phyloP scores from a whole-genome alignment of 331 rosid species.

The Malus hybrid region DNA sequence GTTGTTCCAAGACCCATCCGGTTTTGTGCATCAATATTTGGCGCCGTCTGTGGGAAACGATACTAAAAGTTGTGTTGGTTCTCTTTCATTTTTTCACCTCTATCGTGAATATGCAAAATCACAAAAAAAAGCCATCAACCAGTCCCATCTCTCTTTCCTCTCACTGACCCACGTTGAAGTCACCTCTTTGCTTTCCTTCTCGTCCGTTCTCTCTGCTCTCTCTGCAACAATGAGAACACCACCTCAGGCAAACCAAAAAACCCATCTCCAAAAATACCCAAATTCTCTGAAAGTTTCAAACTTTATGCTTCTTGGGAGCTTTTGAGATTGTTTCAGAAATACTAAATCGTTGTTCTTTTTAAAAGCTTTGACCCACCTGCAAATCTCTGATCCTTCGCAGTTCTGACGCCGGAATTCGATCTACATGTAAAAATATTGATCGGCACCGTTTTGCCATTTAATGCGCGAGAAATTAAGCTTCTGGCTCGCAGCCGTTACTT shows the following conservation, averaged over 20 bases:
- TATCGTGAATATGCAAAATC: no score
- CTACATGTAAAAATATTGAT: neutral
- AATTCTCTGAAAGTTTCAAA: neutral
- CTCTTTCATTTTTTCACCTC: no score
- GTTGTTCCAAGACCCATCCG: no score
- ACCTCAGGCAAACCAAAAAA: neutral
- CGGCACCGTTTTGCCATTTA: neutral
- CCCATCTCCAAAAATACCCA: neutral
- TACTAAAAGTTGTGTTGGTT: no score
- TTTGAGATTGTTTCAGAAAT: conserved; percentile 2
- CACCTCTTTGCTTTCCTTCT: no score
- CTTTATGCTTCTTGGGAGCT: conserved; percentile 9
- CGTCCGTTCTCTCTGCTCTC: no score
- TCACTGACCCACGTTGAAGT: no score
- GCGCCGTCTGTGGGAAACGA: no score
- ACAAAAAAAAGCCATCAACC: no score
- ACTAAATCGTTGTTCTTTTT: neutral
- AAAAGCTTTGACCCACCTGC: neutral
- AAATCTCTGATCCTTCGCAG: neutral
- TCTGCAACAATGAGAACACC: no score
- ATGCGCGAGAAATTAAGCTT: conserved; percentile 6
- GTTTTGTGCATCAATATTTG: no score
- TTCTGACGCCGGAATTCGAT: neutral
- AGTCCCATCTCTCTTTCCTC: no score
- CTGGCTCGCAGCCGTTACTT: conserved; percentile 2